These are phyloP conservation scores for Pisolithus microcarpus DNA, from an alignment of 768 basidiomycete genomes.

Conservation along the genomic window DNA sequence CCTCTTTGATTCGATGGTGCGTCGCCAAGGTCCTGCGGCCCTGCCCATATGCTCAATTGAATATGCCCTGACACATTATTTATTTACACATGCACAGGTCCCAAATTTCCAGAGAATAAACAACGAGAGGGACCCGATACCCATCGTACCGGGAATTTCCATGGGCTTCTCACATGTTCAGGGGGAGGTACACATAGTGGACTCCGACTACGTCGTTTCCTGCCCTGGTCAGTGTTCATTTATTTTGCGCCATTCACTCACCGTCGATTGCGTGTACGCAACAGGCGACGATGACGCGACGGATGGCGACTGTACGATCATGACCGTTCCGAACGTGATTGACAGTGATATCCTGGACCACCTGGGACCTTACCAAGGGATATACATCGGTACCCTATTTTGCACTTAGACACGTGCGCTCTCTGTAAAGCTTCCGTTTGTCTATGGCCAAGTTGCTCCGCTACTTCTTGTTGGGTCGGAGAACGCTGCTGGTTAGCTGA, in stretches of 20 bases:
- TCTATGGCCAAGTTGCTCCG: not conserved
- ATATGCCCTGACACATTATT: no score
- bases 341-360: conserved; percentile 47
- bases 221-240: conserved; percentile 31
- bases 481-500: no score
- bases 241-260: not conserved
- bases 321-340: conserved; percentile 47
- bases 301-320: conserved; percentile 47
- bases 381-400: conserved; percentile 45
- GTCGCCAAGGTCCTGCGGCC: not conserved
- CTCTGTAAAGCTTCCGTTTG: not conserved
- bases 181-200: conserved; percentile 40
- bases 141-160: conserved; percentile 47
- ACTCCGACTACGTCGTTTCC: conserved; percentile 27
- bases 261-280: not conserved
- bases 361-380: conserved; percentile 50
- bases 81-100: conserved; percentile 7
- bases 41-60: not conserved
- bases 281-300: conserved; percentile 49
- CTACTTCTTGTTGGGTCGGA: not conserved
- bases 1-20: conserved; percentile 20
- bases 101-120: conserved; percentile 23
- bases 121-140: conserved; percentile 38
- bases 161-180: conserved; percentile 39
- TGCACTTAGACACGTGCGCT: conserved; percentile 16